Percentiles rank a stretch among this genome's conserved stretches.
Evolutionary conservation across 1,139 yeast species (phyloP).

Genomic region (Candida dubliniensis): DNA sequence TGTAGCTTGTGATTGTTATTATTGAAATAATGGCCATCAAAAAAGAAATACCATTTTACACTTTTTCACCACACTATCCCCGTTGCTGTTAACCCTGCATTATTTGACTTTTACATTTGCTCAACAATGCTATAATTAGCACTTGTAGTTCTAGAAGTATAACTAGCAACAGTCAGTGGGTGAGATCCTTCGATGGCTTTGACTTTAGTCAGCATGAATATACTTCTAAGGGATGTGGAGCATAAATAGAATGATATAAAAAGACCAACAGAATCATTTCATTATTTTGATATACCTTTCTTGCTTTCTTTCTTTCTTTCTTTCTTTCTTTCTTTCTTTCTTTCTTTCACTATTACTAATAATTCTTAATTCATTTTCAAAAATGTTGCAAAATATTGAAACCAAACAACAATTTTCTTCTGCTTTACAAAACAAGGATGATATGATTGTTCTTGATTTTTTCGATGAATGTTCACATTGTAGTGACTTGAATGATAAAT

Average conservation of each 20-base stretch:
- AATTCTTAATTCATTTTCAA: not conserved
- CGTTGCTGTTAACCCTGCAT: no score
- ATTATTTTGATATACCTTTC: not conserved
- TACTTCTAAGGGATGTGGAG: not conserved
- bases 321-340: not conserved
- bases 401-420: constrained; percentile 14
- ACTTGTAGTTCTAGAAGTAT: not conserved
- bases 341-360: not conserved
- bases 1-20: no score
- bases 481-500: constrained; percentile 13
- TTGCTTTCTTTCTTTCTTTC: not conserved
- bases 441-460: constrained; percentile 16
- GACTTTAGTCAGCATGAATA: not conserved
- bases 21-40: no score
- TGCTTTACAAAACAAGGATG: constrained; percentile 12
- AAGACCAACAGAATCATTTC: not conserved
- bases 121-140: not conserved
- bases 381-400: constrained; percentile 13
- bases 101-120: not conserved
- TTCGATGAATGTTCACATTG: constrained; percentile 17
- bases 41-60: no score
- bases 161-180: no score
- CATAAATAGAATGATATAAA: not conserved
- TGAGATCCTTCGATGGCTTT: not conserved
- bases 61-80: no score